phyloP scores from a whole-genome alignment of 495 filamentous ascomycete species.

The Aspergillus haitiensis region DNA sequence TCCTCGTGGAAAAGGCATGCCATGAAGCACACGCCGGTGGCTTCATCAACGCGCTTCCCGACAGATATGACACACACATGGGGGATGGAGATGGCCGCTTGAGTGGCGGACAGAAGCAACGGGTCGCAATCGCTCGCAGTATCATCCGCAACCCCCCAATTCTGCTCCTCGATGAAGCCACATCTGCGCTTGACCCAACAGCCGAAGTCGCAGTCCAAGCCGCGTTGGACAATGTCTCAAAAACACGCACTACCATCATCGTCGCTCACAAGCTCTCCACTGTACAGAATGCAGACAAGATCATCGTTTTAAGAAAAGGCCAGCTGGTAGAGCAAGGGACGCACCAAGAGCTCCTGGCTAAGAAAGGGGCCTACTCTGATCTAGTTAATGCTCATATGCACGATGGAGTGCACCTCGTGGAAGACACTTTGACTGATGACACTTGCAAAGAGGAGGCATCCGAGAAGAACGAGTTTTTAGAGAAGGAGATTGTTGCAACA shows the following conservation, averaged over 20 bases:
- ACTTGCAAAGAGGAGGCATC: background rate
- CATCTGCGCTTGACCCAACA: conserved; percentile 79
- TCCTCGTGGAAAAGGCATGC: conserved; percentile 54
- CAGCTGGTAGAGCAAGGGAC: conserved; percentile 75
- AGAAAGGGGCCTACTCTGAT: background rate
- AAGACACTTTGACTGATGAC: background rate
- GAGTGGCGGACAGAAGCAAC: conserved; percentile 88
- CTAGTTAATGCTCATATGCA: background rate
- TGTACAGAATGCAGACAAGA: conserved; percentile 83
- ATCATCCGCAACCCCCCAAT: conserved; percentile 81
- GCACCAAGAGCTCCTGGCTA: conserved; percentile 49
- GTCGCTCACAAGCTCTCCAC: conserved; percentile 87
- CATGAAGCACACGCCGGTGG: conserved; percentile 57
- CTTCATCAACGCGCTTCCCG: conserved; percentile 36
- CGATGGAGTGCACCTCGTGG: background rate
- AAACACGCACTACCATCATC: conserved; percentile 81
- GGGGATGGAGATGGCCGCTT: conserved; percentile 82
- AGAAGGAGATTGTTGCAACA: background rate
- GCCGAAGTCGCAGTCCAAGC: conserved; percentile 82
- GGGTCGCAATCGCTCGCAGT: conserved; percentile 77
- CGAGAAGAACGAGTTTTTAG: background rate
- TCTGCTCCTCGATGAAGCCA: conserved; percentile 84
- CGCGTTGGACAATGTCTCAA: conserved; percentile 74
- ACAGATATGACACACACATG: conserved; percentile 73
- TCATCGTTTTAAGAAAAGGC: conserved; percentile 80